Conservation (phyloP, 805 yeast species). For the Candida mattraensis region DNA sequence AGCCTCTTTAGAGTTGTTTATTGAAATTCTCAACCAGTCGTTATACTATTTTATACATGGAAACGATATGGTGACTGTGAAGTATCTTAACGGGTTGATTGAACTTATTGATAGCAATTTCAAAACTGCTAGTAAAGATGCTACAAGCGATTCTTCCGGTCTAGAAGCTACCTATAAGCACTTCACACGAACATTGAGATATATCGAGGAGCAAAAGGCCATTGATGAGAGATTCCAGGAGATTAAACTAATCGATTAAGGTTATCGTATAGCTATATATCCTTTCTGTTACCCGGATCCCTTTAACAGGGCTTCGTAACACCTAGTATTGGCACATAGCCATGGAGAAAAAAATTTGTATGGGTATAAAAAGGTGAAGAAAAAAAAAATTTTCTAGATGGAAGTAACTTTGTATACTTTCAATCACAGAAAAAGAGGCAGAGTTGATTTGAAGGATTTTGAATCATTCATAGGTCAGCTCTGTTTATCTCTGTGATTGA, state of each 20-base stretch:
- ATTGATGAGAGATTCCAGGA: slow-evolving; percentile 68
- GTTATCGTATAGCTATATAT: too few species aligned
- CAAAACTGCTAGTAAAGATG: slow-evolving; percentile 30
- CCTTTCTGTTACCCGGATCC: slow-evolving; percentile 8
- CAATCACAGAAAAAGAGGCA: not conserved
- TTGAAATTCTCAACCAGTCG: slow-evolving; percentile 86
- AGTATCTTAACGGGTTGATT: slow-evolving; percentile 82
- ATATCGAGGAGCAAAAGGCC: slow-evolving; percentile 65
- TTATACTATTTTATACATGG: slow-evolving; percentile 84
- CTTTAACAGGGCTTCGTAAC: slow-evolving; percentile 10
- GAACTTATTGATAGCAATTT: slow-evolving; percentile 74
- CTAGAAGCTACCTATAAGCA: slow-evolving; percentile 45
- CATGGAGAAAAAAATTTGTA: slow-evolving; percentile 5
- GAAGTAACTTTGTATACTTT: too few species aligned
- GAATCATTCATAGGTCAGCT: too few species aligned
- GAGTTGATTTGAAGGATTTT: not conserved
- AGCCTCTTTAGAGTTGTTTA: slow-evolving; percentile 76
- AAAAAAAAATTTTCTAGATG: slow-evolving; percentile 8
- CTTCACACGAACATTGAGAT: slow-evolving; percentile 71
- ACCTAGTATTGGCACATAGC: not conserved
- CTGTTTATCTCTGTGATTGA: slow-evolving; percentile 5
- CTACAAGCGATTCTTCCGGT: slow-evolving; percentile 19
- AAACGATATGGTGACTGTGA: slow-evolving; percentile 63
- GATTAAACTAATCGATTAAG: slow-evolving; percentile 30
- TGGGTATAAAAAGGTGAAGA: too few species aligned